Conservation (phyloP, 1,284 basidiomycete species). For the Xerocomus cyaneibrunnescens region DNA sequence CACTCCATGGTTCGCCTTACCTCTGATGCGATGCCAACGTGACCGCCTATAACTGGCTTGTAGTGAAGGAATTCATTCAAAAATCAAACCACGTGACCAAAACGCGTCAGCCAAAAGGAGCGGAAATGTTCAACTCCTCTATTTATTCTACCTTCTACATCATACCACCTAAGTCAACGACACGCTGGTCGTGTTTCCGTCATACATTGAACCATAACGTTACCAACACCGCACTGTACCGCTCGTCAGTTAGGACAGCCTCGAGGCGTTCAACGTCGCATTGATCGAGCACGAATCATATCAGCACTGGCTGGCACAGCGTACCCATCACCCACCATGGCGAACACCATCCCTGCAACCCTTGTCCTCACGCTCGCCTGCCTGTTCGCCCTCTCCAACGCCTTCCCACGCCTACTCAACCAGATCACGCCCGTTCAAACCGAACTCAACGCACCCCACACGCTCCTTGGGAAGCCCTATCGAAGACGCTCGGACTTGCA, state of each 20-base stretch:
- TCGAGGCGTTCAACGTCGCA: neutral
- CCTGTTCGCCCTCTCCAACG: conserved; percentile 8
- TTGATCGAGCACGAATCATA: neutral
- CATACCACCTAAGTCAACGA: conserved; percentile 34
- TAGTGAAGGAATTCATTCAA: too few species aligned
- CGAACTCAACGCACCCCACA: conserved; percentile 12
- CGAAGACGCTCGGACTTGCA: neutral
- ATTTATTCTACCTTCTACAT: neutral
- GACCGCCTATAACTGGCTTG: too few species aligned
- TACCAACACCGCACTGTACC: neutral
- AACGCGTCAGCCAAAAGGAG: neutral
- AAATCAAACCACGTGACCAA: conserved; percentile 24
- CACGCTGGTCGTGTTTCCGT: conserved; percentile 50
- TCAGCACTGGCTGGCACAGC: neutral
- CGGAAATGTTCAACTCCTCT: neutral
- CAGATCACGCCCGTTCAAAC: neutral
- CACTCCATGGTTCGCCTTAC: neutral
- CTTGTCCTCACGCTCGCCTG: conserved; percentile 12
- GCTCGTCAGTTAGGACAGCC: neutral
- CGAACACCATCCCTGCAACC: neutral
- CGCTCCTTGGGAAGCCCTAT: conserved; percentile 23
- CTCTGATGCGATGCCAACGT: neutral
- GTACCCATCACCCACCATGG: conserved; percentile 5
- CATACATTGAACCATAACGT: neutral
- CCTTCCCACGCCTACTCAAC: conserved; percentile 1